Percentiles rank a stretch among this genome's conserved stretches.
These are phyloP conservation scores for Panus rudis DNA, from an alignment of 768 basidiomycete species.

Conservation along the genomic window DNA sequence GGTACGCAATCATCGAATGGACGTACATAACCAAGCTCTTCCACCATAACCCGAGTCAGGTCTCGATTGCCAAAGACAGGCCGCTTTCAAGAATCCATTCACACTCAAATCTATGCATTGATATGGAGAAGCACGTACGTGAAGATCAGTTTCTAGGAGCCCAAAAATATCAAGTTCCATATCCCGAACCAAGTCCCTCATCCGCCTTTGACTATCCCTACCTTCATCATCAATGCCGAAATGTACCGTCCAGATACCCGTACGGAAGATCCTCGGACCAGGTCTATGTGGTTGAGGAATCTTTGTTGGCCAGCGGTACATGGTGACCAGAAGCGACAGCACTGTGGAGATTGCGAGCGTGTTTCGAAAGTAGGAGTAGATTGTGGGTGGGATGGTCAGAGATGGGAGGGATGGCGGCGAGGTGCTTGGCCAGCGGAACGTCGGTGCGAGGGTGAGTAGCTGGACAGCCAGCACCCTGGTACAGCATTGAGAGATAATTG, in stretches of 20 bases:
- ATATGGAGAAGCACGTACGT: conserved; percentile 39
- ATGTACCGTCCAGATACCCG: conserved; percentile 90
- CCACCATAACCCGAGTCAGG: conserved; percentile 70
- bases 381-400: conserved; percentile 2
- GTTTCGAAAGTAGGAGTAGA: conserved; percentile 10
- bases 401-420: conserved; percentile 1
- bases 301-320: conserved; percentile 44
- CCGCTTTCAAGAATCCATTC: conserved; percentile 32
- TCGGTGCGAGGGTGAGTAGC: conserved; percentile 40
- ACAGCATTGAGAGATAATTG: neutral
- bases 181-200: conserved; percentile 60
- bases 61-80: conserved; percentile 82
- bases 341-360: conserved; percentile 16
- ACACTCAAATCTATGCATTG: neutral
- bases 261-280: conserved; percentile 61
- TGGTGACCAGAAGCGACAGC: conserved; percentile 43
- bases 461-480: conserved; percentile 49
- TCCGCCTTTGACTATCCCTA: conserved; percentile 62
- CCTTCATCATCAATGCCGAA: conserved; percentile 78
- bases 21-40: conserved; percentile 77
- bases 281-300: conserved; percentile 53
- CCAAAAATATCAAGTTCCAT: conserved; percentile 85
- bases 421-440: conserved; percentile 35
- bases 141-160: conserved; percentile 78
- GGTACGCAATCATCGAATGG: neutral